Percentiles rank a stretch among this genome's conserved stretches.
phyloP scores from a whole-genome alignment of 2,329 filamentous ascomycete species.

The Ophiocordyceps robertsii region DNA sequence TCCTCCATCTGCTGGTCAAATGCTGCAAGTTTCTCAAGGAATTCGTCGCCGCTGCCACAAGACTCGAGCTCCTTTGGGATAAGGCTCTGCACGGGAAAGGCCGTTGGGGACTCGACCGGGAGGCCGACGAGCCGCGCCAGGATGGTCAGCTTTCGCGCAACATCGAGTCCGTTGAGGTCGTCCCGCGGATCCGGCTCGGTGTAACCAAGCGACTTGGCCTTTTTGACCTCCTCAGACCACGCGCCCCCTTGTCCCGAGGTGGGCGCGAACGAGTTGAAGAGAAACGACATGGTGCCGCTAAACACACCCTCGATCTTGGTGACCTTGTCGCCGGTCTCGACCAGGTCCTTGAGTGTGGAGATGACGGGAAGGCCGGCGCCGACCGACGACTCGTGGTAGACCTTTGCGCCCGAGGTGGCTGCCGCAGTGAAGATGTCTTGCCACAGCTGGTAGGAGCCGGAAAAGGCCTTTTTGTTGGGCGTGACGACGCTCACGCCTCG shows the following conservation, averaged over 20 bases:
- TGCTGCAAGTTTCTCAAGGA: constrained; percentile 63
- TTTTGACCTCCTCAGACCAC: constrained; percentile 84
- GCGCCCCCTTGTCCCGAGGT: constrained; percentile 58
- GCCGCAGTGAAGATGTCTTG: constrained; percentile 71
- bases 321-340: constrained; percentile 84
- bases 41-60: constrained; percentile 67
- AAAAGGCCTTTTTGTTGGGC: constrained; percentile 98
- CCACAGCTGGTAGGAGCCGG: constrained; percentile 69
- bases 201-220: constrained; percentile 87
- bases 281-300: constrained; percentile 92
- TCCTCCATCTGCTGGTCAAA: constrained; percentile 88
- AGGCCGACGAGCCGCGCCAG: constrained; percentile 76
- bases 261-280: constrained; percentile 95
- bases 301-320: constrained; percentile 94
- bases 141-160: constrained; percentile 94
- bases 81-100: constrained; percentile 87
- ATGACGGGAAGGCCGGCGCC: constrained; percentile 89
- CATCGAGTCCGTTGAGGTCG: constrained; percentile 76
- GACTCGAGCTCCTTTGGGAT: constrained; percentile 80
- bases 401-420: constrained; percentile 55
- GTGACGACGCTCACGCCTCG: constrained; percentile 85
- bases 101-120: constrained; percentile 66
- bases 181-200: constrained; percentile 81
- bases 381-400: constrained; percentile 93
- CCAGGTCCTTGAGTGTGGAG: constrained; percentile 85